Base-by-base conservation (phyloP, 768 basidiomycete genomes). In the Boletus fagicola region DNA sequence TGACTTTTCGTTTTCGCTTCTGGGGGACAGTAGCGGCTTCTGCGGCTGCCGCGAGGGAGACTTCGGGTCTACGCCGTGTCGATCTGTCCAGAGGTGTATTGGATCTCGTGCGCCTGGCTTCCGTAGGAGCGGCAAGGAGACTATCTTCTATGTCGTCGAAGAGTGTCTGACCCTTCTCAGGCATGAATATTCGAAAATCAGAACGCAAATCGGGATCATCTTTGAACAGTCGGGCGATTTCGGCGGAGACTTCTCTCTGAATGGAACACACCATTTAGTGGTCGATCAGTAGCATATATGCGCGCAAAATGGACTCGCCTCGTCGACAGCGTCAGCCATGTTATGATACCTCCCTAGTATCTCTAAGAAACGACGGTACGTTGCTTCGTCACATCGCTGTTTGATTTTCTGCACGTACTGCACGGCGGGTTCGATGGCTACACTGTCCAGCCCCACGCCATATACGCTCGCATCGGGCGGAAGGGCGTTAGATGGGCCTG, bases 401-500 rank as follows among this genome's bases (percentile, higher is more conserved):
- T 97, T 98, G 74, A 98, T 97, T 75, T 94, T 94, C 74, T 95
- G 94, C 33, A 99, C 94, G 64, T 96, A 98, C 65, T 92, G 86
- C 55, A 98, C 87, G 0, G 97, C 97, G 18, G 85, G 87, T 62
- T 86, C 83, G 42, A 89, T 83, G 24, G 83, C 75, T 60, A 76
- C 78, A 10, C 68, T 77, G 44, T 78, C 79, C 60, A 74, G 64
- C 26, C 69, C 65, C 67, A 73, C 18, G 12, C 71, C 65, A 52
- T 70, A 74, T 33, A 64, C 49, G 26, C 26, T 62, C 8, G 65
- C 56, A 38, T 72, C 71, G 8, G 71, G 57, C 5, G 58, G 53
- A 42, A 62, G 39, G 20, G 48, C 3, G 13, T 18, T 57, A 9
- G 62, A 57, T 13, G 59, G 56, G 18, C 61, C 60, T 0, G 53